Evolutionary conservation across 176 grass and related monocot species (phyloP).

Genomic region (Triticum urartu): DNA sequence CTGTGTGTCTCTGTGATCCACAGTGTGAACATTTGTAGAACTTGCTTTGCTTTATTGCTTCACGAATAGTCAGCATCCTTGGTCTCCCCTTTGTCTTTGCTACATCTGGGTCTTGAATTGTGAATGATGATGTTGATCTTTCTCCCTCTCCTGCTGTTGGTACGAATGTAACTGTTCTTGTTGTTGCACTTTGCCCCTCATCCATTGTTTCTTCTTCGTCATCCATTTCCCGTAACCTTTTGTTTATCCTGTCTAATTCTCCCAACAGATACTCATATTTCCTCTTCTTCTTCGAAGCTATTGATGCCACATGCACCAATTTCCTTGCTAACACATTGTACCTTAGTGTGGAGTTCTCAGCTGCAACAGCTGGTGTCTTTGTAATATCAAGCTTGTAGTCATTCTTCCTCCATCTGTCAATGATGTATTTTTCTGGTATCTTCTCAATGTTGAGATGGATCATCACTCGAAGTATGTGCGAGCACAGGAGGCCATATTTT

Average conservation of each 20-base stretch:
- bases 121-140: too few species aligned
- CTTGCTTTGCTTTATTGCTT: too few species aligned
- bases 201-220: neutral
- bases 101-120: neutral
- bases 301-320: neutral
- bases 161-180: too few species aligned
- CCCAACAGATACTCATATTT: neutral
- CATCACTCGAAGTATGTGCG: neutral
- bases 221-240: neutral
- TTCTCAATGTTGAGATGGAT: neutral
- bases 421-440: neutral
- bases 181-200: too few species aligned
- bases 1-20: too few species aligned
- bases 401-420: neutral
- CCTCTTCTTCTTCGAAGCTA: neutral
- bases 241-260: neutral
- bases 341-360: neutral
- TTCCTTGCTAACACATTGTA: neutral
- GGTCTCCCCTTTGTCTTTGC: too few species aligned
- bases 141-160: too few species aligned
- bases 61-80: neutral
- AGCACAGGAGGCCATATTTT: neutral
- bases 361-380: too few species aligned
- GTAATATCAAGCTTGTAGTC: neutral
- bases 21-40: too few species aligned